Conservation (phyloP, 2,329 filamentous ascomycete genomes). For the Parafenestella ontariensis region DNA sequence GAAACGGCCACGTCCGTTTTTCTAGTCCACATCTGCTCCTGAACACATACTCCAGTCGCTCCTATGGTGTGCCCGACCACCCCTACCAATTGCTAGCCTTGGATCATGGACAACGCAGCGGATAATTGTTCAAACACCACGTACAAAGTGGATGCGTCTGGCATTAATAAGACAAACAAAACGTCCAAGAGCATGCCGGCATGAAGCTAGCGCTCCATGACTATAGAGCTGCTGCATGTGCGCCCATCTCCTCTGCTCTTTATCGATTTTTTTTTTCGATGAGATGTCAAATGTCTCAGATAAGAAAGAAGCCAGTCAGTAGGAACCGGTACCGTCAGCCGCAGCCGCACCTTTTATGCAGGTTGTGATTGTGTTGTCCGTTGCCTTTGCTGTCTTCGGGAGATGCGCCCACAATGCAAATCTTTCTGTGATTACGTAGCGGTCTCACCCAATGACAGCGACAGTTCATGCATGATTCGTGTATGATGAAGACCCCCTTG, state of each 20-base stretch:
- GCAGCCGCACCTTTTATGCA: conserved; percentile 12
- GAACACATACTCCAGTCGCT: not conserved
- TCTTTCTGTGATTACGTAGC: conserved; percentile 1
- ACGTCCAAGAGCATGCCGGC: conserved; percentile 18
- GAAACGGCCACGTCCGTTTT: not conserved
- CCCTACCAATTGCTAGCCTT: conserved; percentile 11
- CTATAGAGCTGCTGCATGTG: conserved; percentile 19
- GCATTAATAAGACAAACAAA: conserved; percentile 17
- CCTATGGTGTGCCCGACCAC: not conserved
- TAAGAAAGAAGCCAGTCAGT: conserved; percentile 2
- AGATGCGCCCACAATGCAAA: not conserved
- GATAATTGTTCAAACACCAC: conserved; percentile 25
- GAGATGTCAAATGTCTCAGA: conserved; percentile 1
- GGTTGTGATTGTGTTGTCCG: not conserved
- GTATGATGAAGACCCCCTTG: conserved; percentile 25
- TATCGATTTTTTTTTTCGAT: not conserved
- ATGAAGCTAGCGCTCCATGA: conserved; percentile 10
- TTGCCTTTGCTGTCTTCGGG: conserved; percentile 7
- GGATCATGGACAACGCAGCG: conserved; percentile 19
- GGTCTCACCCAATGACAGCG: not conserved
- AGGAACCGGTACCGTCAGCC: conserved; percentile 16
- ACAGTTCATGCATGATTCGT: conserved; percentile 17
- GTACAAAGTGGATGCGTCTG: conserved; percentile 22
- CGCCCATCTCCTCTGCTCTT: conserved; percentile 33
- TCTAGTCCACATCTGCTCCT: not conserved